Percentiles rank a stretch among this genome's conserved stretches.
Evolutionary conservation across 1,139 yeast species (phyloP).

Genomic region (Williopsis jadinii): DNA sequence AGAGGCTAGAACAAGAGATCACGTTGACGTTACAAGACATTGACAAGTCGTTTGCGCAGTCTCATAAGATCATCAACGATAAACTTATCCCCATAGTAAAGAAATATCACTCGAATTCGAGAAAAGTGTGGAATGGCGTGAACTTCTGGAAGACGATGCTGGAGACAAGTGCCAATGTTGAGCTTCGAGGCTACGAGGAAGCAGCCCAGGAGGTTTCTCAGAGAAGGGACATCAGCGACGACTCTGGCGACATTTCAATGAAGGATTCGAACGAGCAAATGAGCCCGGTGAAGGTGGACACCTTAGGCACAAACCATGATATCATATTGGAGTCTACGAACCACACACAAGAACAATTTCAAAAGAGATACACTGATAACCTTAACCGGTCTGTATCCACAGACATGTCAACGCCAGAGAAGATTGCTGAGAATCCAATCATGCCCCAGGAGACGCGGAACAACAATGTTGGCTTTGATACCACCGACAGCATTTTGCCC

Average conservation of each 20-base stretch:
- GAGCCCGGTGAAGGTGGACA: slow-evolving; percentile 19
- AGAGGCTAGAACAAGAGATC: slow-evolving; percentile 73
- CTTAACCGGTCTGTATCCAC: not conserved
- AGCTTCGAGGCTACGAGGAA: slow-evolving; percentile 52
- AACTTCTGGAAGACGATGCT: slow-evolving; percentile 71
- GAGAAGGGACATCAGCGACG: not conserved
- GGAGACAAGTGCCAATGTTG: slow-evolving; percentile 70
- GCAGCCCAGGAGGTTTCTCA: slow-evolving; percentile 21
- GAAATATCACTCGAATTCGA: slow-evolving; percentile 48
- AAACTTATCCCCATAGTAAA: slow-evolving; percentile 55
- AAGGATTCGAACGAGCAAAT: slow-evolving; percentile 19
- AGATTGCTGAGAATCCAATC: slow-evolving; percentile 17
- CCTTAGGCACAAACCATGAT: slow-evolving; percentile 7
- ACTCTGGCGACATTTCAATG: slow-evolving; percentile 8
- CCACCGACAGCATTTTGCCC: slow-evolving; percentile 22
- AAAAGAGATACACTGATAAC: slow-evolving; percentile 11
- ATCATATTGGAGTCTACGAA: slow-evolving; percentile 18
- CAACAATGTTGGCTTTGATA: slow-evolving; percentile 17
- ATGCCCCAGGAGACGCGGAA: slow-evolving; percentile 18
- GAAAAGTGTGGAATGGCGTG: slow-evolving; percentile 52
- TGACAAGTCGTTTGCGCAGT: slow-evolving; percentile 60
- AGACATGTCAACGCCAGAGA: slow-evolving; percentile 4
- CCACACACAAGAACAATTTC: slow-evolving; percentile 13
- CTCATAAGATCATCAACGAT: slow-evolving; percentile 58
- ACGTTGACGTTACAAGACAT: slow-evolving; percentile 74